A percentile compares a stretch with the other conserved stretches of the same genome.
These are phyloP conservation scores for Secale cereale DNA, from an alignment of 176 grass and related monocot genomes.

Conservation along the genomic window DNA sequence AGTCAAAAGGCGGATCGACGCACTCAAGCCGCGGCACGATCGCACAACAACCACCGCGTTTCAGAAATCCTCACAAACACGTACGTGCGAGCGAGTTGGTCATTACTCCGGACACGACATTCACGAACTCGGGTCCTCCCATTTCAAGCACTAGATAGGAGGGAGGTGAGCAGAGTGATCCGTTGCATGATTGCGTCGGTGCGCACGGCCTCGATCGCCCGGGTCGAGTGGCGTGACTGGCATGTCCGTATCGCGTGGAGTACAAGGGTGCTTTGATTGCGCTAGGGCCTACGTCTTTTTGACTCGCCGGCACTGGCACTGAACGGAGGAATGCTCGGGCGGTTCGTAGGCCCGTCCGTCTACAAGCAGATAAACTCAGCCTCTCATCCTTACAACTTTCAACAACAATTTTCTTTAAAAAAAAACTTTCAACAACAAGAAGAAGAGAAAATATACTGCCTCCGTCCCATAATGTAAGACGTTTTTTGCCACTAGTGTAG, in stretches of 20 bases:
- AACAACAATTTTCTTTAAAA: too few species aligned
- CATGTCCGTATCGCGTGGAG: constrained; percentile 50
- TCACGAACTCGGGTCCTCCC: background rate
- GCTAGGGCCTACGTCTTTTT: too few species aligned
- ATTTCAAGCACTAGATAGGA: background rate
- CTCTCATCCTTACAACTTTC: too few species aligned
- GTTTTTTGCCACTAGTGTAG: too few species aligned
- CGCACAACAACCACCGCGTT: background rate
- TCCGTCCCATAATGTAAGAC: too few species aligned
- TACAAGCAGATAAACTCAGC: background rate
- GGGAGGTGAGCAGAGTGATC: background rate
- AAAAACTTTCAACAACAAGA: too few species aligned
- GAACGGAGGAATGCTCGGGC: background rate
- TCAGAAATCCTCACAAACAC: too few species aligned
- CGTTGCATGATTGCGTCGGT: constrained; percentile 23
- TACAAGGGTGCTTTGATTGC: too few species aligned
- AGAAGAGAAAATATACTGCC: too few species aligned
- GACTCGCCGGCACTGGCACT: background rate
- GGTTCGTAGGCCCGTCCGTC: background rate
- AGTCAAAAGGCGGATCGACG: constrained; percentile 12
- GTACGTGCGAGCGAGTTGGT: background rate
- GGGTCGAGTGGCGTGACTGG: constrained; percentile 15
- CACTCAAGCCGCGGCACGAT: background rate
- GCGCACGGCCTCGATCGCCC: background rate
- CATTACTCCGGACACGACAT: background rate